These are phyloP conservation scores for Coemansia umbellata DNA, from an alignment of 192 early-diverging fungal genomes.

Conservation along the genomic window DNA sequence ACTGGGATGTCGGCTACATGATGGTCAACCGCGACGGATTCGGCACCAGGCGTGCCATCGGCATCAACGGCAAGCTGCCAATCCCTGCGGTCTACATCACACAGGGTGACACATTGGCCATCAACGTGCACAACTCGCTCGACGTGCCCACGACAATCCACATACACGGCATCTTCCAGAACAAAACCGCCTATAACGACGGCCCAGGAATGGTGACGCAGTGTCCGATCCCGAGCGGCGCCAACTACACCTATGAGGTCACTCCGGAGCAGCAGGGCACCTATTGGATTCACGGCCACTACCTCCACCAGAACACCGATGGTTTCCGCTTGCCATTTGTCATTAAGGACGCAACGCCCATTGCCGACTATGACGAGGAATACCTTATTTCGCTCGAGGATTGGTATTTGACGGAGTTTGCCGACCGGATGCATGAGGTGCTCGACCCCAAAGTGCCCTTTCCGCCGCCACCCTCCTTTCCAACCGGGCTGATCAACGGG, in stretches of 20 bases:
- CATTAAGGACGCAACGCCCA: conserved; percentile 42
- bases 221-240: conserved; percentile 65
- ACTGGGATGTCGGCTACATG: conserved; percentile 62
- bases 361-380: conserved; percentile 60
- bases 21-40: conserved; percentile 59
- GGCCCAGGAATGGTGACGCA: conserved; percentile 63
- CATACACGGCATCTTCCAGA: conserved; percentile 74
- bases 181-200: conserved; percentile 60
- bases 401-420: conserved; percentile 63
- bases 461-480: conserved; percentile 60
- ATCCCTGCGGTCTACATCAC: conserved; percentile 15
- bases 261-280: conserved; percentile 55
- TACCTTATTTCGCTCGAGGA: conserved; percentile 61
- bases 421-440: conserved; percentile 46
- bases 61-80: conserved; percentile 59
- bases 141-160: conserved; percentile 58
- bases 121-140: conserved; percentile 42
- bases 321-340: conserved; percentile 68
- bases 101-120: conserved; percentile 19
- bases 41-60: conserved; percentile 54
- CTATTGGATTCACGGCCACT: conserved; percentile 76
- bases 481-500: conserved; percentile 33
- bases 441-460: conserved; percentile 47
- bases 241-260: conserved; percentile 61
- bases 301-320: conserved; percentile 66